Evolutionary conservation across 2,329 filamentous ascomycete genomes (phyloP).

Genomic region (Hypomyces perniciosus): DNA sequence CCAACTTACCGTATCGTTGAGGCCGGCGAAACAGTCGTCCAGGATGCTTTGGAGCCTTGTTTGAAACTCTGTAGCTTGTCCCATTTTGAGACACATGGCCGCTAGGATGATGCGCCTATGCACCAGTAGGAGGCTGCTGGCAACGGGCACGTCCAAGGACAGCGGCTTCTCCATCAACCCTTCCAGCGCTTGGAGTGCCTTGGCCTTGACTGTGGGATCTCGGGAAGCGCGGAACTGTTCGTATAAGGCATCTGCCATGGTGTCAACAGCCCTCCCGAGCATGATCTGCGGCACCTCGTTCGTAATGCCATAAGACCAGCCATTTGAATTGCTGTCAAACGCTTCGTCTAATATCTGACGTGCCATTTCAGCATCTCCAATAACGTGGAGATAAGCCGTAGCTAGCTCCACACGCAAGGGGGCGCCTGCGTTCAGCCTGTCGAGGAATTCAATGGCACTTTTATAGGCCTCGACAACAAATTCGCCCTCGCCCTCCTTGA

Average conservation of each 20-base stretch:
- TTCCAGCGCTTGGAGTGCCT: conserved; percentile 15
- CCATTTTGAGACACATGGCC: conserved; percentile 22
- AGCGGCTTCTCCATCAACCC: conserved; percentile 16
- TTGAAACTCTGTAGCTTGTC: conserved; percentile 18
- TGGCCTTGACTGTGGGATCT: conserved; percentile 17
- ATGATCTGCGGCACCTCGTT: conserved; percentile 12
- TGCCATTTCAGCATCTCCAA: conserved; percentile 13
- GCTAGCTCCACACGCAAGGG: conserved; percentile 20
- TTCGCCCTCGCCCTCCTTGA: conserved; percentile 13
- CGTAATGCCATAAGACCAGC: conserved; percentile 19
- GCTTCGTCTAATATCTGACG: conserved; percentile 18
- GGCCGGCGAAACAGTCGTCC: conserved; percentile 14
- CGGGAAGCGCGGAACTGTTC: conserved; percentile 16
- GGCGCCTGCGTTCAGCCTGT: conserved; percentile 21
- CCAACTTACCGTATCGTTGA: conserved; percentile 21
- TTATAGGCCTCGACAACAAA: conserved; percentile 21
- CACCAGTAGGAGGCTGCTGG: conserved; percentile 11
- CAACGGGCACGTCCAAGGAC: conserved; percentile 17
- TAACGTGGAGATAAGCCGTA: conserved; percentile 13
- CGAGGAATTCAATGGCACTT: conserved; percentile 19
- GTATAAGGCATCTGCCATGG: conserved; percentile 17
- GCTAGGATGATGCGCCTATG: conserved; percentile 15
- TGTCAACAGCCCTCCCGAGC: conserved; percentile 13
- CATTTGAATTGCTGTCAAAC: conserved; percentile 16
- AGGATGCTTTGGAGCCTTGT: conserved; percentile 17